Percentiles rank a stretch among this genome's conserved stretches.
These are phyloP conservation scores for Exophiala alcalophila DNA, from an alignment of 2,329 filamentous ascomycete species.

Conservation along the genomic window DNA sequence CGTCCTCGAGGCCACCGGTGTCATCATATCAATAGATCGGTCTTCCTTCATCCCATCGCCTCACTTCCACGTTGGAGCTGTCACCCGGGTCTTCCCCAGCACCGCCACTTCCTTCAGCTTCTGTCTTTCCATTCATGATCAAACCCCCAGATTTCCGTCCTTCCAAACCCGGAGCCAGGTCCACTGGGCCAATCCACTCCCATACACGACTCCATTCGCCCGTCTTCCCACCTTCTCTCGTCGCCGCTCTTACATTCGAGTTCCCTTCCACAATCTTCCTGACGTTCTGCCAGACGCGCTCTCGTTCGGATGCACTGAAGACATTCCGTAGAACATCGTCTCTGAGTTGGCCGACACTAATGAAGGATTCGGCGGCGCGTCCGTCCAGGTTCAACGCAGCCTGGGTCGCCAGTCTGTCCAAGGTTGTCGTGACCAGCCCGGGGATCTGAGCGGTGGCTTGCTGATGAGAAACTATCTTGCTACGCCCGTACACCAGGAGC, in stretches of 20 bases:
- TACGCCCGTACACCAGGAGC: slow-evolving; percentile 60
- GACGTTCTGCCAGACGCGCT: slow-evolving; percentile 81
- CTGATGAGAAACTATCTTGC: slow-evolving; percentile 60
- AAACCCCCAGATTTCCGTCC: slow-evolving; percentile 32
- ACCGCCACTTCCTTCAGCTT: slow-evolving; percentile 18
- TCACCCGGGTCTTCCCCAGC: slow-evolving; percentile 32
- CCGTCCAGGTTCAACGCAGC: slow-evolving; percentile 72
- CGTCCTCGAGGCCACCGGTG: too few species aligned
- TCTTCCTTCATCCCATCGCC: slow-evolving; percentile 43
- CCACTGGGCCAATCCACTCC: slow-evolving; percentile 65
- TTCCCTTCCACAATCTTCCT: slow-evolving; percentile 85
- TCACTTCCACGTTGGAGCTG: slow-evolving; percentile 19
- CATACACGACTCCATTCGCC: slow-evolving; percentile 60
- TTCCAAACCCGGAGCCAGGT: slow-evolving; percentile 36
- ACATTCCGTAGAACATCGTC: slow-evolving; percentile 86
- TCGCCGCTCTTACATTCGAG: slow-evolving; percentile 81
- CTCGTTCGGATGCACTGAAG: slow-evolving; percentile 71
- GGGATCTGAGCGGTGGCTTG: slow-evolving; percentile 73
- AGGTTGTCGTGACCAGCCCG: slow-evolving; percentile 74
- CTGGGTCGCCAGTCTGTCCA: slow-evolving; percentile 78
- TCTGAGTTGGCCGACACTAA: slow-evolving; percentile 82
- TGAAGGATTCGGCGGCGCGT: slow-evolving; percentile 68
- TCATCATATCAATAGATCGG: slow-evolving; percentile 44
- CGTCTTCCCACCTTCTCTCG: slow-evolving; percentile 56
- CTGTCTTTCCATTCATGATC: slow-evolving; percentile 22